A percentile compares a stretch with the other conserved stretches of the same genome.
Conservation (phyloP, 768 basidiomycete genomes). For the Cystofilobasidium capitatum region DNA sequence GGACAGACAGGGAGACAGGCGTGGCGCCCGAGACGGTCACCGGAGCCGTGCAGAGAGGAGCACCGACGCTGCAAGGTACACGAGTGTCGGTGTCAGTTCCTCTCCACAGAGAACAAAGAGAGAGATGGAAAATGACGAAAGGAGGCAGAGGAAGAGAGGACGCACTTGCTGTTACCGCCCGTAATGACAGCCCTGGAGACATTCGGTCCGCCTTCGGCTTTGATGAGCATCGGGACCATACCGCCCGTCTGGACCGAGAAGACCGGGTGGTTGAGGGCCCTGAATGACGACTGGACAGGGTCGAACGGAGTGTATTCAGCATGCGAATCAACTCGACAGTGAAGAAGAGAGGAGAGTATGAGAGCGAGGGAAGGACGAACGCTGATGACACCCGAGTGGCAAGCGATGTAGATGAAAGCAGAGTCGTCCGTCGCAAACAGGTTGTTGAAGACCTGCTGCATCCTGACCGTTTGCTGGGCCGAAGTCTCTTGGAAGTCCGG, state of each 20-base stretch:
- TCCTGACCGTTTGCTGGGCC: slow-evolving; percentile 27
- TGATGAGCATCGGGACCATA: slow-evolving; percentile 34
- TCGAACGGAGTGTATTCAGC: no score
- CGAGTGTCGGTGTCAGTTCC: no score
- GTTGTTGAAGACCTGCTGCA: slow-evolving; percentile 28
- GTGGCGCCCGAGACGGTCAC: neutral
- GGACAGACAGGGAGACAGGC: neutral
- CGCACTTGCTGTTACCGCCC: neutral
- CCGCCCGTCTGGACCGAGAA: slow-evolving; percentile 31
- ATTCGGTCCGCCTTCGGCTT: slow-evolving; percentile 25
- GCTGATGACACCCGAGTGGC: slow-evolving; percentile 44
- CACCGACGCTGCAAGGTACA: slow-evolving; percentile 2
- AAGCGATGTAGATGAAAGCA: slow-evolving; percentile 33
- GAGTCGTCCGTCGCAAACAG: slow-evolving; percentile 31
- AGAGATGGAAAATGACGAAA: no score
- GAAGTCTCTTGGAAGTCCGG: slow-evolving; percentile 27
- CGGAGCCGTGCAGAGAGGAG: neutral
- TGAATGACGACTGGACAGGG: slow-evolving; percentile 17
- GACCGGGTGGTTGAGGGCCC: slow-evolving; percentile 29
- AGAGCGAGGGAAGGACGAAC: slow-evolving; percentile 16
- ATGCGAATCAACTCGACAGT: no score
- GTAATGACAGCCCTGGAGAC: slow-evolving; percentile 24
- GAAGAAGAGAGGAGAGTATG: neutral
- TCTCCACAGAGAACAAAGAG: no score
- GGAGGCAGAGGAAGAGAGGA: neutral